Conservation (phyloP, 148 eudicot species). For the Amaranthus hypochondriacus region DNA sequence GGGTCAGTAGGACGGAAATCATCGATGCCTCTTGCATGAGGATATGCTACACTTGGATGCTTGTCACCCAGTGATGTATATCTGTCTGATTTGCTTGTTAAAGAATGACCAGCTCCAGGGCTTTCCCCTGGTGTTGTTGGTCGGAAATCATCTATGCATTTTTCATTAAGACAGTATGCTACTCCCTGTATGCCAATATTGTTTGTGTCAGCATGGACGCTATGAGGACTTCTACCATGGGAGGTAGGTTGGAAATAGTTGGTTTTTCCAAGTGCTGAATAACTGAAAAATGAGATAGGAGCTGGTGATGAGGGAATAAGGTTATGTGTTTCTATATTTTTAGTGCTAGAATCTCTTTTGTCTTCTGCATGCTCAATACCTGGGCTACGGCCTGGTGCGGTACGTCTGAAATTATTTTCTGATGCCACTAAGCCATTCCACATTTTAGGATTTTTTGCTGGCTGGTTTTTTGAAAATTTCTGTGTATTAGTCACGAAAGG, state of each 20-base stretch:
- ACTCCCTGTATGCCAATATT: background rate
- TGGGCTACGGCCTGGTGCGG: slow-evolving; percentile 8
- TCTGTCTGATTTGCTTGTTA: slow-evolving; percentile 1
- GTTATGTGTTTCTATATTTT: background rate
- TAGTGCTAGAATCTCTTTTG: slow-evolving; percentile 9
- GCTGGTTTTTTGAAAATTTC: background rate
- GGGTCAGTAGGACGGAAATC: slow-evolving; percentile 35
- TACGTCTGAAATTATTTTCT: slow-evolving; percentile 6
- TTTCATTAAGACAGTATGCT: slow-evolving; percentile 15
- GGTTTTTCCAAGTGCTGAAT: slow-evolving; percentile 1
- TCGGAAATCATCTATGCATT: slow-evolving; percentile 20
- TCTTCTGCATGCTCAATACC: slow-evolving; percentile 6
- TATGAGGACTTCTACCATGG: slow-evolving; percentile 16
- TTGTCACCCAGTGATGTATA: slow-evolving; percentile 14
- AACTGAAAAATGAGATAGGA: slow-evolving; percentile 13
- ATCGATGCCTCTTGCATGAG: slow-evolving; percentile 25
- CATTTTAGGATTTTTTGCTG: slow-evolving; percentile 1
- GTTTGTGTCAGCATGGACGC: slow-evolving; percentile 12
- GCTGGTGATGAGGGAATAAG: slow-evolving; percentile 10
- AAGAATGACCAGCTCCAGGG: slow-evolving; percentile 27
- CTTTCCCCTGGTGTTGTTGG: slow-evolving; percentile 23
- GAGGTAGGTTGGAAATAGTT: slow-evolving; percentile 11
- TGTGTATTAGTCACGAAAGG: slow-evolving; percentile 10
- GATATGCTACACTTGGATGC: slow-evolving; percentile 12
- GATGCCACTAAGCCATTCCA: background rate